Base-by-base conservation (phyloP, 768 basidiomycete genomes). In the Austroboletus eburneus region DNA sequence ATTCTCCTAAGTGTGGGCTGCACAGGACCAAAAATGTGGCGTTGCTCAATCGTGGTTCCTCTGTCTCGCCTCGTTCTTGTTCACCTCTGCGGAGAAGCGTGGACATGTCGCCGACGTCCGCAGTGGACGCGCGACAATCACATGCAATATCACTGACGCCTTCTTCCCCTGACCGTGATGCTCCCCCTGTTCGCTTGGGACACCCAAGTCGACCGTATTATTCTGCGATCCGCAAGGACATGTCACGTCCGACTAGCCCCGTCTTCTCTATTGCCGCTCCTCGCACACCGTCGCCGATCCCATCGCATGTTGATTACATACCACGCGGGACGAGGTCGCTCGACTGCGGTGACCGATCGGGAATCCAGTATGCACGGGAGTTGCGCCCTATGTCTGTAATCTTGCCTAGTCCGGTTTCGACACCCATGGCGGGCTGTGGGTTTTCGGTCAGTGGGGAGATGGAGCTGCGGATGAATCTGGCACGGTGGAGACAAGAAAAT, bases 391-490 rank as follows among this genome's bases (percentile, higher is more conserved):
- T 54, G 64, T 66, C 61, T 50, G 53, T 61, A 63, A 57, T 55
- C 38, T 41, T 52, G 21, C 57, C 54, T 32, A 57, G 51, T 32
- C 54, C 50, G 42, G 43, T 54, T 35, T 51, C 52, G 36, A 50
- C 58, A 23, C 48, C 59, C 1, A 46, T 43, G 10, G 21, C 50
- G 4, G 22, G 54, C 29, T 57, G 62, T 13, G 79, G 79, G 13
- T 80, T 70, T 58, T 81, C 80, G 45, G 65, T 81, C 53, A 81
- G 78, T 43, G 80, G 80, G 10, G 77, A 81, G 62, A 77, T 75
- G 44, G 80, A 81, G 57, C 51, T 80, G 63, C 68, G 73, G 52
- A 80, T 80, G 77, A 72, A 75, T 2, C 60, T 80, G 29, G 78
- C 78, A 9, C 61, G 62, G 50, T 63, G 68, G 56, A 57, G 61